Base-by-base conservation (phyloP, 179 eudicot species). In the Amaranthus tricolor region DNA sequence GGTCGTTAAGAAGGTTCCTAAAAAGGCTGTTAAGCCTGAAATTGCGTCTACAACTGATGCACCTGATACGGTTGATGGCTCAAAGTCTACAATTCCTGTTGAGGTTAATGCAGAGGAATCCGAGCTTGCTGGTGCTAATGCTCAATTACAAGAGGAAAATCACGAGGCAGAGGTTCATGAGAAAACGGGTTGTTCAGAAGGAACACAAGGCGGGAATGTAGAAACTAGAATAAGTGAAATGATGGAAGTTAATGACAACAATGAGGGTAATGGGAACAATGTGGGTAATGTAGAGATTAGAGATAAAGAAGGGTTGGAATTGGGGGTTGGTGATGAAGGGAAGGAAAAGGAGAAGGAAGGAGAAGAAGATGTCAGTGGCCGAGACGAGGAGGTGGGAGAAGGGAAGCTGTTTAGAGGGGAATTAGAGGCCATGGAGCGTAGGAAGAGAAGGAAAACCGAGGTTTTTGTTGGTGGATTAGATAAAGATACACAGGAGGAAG, bases 391-490 rank as follows among this genome's bases (percentile, higher is more conserved):
- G 67, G 40, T 54, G 67, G 74, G 71, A 57, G 85, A 81, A 56
- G 80, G 79, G 40, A 51, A 68, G 72, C 51, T 72, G 40, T 77
- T 79, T 78, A 84, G 88, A 66, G 88, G 80, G 73, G 92, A 88
- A 71, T 80, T 83, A 84, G 91, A 83, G 76, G 96, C 90, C 13
- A 58, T 85, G 78, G 86, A 86, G 87, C 80, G 90, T 66, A 77
- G 61, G 49, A 87, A 79, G 85, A 78, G 87, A 77, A 86, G 92
- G 75, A 87, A 78, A 62, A 90, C 85, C 6, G 89, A 90, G 76
- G 76, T 90, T 40, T 90, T 90, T 67, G 50, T 90, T 62, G 92
- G 92, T 56, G 91, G 92, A 58, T 80, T 90, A 82, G 86, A 85
- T 61, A 84, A 82, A 77, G 82, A 84, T 66, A 77, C 86, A 9